Base-by-base conservation (phyloP, 2,329 filamentous ascomycete genomes). In the Sordariomycetes sp. region DNA sequence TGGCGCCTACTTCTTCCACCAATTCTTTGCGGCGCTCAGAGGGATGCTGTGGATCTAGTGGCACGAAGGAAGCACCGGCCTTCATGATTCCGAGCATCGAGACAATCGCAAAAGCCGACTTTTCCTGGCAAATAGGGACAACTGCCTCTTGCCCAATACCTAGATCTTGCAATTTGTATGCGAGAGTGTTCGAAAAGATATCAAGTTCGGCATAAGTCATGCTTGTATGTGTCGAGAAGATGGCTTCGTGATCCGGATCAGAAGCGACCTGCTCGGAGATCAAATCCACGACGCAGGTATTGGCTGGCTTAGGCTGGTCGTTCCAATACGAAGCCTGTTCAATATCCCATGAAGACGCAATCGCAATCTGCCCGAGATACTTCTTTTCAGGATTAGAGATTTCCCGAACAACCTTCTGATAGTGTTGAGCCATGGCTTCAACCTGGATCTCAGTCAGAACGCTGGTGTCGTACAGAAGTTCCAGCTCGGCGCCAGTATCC, bases 81-180 rank as follows among this genome's bases (percentile, higher is more conserved):
- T 39, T 39, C 4, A 33, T 26, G 16, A 39, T 34, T 3, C 21
- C 38, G n/a, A 37, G 5, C 5, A 37, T 28, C 5, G 35, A 19
- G 3, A 39, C 31, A 4, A 32, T 11, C 8, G 21, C 12, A 30
- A 34, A 37, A 6, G 16, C 21, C 3, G 35, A 37, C 18, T 39
- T 39, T n/a, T 28, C 35, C 21, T 34, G 34, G 34, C 35, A 37
- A 16, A 39, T 21, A 3, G 18, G 28, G 6, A 39, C 35, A 4
- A 23, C 4, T 14, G 24, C 21, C 9, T 14, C 19, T 6, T 8
- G 9, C 18, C 18, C 11, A 9, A 35, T 26, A 11, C 14, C 14
- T 17, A 27, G 21, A 14, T 11, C 5, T 6, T 5, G 4, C 11
- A 32, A 10, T 14, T 21, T 11, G 3, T 17, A n/a, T 10, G 33